Base-by-base conservation (phyloP, 2,329 filamentous ascomycete genomes). In the Epichloe amarillans region DNA sequence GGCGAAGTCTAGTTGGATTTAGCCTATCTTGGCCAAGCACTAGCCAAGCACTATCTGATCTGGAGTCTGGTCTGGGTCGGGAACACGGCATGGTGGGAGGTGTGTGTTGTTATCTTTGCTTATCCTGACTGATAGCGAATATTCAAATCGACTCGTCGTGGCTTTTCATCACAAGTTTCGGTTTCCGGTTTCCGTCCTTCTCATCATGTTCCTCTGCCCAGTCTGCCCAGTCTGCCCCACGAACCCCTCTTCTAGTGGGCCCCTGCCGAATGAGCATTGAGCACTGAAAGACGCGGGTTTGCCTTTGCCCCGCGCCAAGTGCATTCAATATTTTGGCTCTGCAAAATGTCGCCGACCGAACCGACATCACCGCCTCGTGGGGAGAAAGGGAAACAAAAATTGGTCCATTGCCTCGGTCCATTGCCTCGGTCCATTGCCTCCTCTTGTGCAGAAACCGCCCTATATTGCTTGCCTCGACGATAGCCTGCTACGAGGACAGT, bases 261-360 rank as follows among this genome's bases (percentile, higher is more conserved):
- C 47, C 39, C 37, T 42, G 17, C 19, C 37, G 37, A 39, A 15
- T 42, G 40, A 12, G 12, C 14, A 44, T 30, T 44, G 23, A 44
- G 42, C 42, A 30, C 42, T 15, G 30, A 44, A 26, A 30, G n/a
- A 39, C 38, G 38, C 47, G 47, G 26, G 47, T 42, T 23, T 23
- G 47, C 47, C 47, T 42, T 23, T 23, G 47, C 47, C 47, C 47
- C 26, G 47, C 47, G 38, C 47, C 26, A 35, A 40, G 30, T 21
- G 30, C 46, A 33, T 37, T 17, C 15, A 14, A 38, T 37, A 23
- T 37, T 46, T 46, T 40, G 38, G 26, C 7, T 19, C 38, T 49
- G 26, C 47, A 49, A 35, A 49, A 21, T 42, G 47, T 49, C 7
- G 39, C 47, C 26, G 26, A 33, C 30, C 21, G 26, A 23, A 33